Evolutionary conservation across 345 rosid species (phyloP).

Genomic region (Laguncularia racemosa): DNA sequence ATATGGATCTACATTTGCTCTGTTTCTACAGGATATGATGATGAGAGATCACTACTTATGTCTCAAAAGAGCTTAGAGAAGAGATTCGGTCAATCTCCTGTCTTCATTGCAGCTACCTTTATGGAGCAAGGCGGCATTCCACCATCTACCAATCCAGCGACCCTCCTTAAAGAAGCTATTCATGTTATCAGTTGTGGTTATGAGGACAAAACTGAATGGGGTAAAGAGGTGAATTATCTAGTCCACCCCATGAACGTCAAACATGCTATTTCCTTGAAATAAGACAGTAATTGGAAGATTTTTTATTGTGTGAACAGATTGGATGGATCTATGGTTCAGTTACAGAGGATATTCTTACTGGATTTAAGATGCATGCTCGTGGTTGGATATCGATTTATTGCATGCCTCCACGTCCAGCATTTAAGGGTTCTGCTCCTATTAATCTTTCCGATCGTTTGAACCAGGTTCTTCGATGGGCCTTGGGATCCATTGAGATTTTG

Average conservation of each 20-base stretch:
- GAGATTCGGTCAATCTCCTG: conserved; percentile 99
- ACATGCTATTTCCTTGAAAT: background rate
- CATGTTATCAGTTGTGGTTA: conserved; percentile 99
- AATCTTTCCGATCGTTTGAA: conserved; percentile 98
- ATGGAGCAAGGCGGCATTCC: conserved; percentile 99
- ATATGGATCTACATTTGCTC: conserved; percentile 4
- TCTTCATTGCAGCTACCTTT: conserved; percentile 95
- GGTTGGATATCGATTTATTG: conserved; percentile 98
- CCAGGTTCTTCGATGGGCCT: conserved; percentile 99
- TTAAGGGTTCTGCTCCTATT: conserved; percentile 99
- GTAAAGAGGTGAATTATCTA: conserved; percentile 70
- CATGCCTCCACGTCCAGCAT: conserved; percentile 99
- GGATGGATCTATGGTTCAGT: conserved; percentile 99
- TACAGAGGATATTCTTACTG: conserved; percentile 98
- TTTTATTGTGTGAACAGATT: conserved; percentile 39
- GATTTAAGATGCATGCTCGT: conserved; percentile 99
- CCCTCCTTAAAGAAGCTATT: conserved; percentile 93
- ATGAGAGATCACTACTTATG: conserved; percentile 96
- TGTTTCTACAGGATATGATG: conserved; percentile 82
- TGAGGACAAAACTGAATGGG: conserved; percentile 99
- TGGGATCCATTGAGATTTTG: conserved; percentile 95
- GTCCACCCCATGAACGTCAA: conserved; percentile 4
- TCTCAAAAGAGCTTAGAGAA: conserved; percentile 95
- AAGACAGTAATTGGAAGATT: background rate
- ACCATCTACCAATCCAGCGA: conserved; percentile 88